These are phyloP conservation scores for Hypocrella siamensis DNA, from an alignment of 2,329 filamentous ascomycete genomes.

Conservation along the genomic window DNA sequence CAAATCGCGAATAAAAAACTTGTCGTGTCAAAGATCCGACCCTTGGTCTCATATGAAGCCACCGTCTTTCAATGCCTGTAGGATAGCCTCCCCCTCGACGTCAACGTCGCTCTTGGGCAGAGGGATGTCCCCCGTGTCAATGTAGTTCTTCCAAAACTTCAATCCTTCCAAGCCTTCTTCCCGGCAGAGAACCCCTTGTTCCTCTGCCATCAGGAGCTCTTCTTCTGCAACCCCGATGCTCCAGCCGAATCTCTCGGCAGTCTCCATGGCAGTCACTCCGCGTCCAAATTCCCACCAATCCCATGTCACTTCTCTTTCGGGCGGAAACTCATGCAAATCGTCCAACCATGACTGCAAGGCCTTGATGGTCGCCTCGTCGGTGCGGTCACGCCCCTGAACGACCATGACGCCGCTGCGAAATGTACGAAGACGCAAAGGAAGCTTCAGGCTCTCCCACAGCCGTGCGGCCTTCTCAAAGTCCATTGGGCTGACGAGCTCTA, in stretches of 20 bases:
- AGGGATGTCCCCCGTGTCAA: conserved; percentile 27
- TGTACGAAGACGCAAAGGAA: conserved; percentile 72
- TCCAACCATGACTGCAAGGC: conserved; percentile 64
- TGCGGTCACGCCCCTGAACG: conserved; percentile 75
- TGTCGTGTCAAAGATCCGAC: background rate
- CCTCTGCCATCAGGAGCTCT: conserved; percentile 94
- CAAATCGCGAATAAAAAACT: too few relatives aligned
- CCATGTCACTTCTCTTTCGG: conserved; percentile 51
- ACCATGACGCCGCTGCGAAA: conserved; percentile 94
- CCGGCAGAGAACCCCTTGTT: conserved; percentile 70
- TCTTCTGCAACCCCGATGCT: conserved; percentile 91
- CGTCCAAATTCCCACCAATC: conserved; percentile 65
- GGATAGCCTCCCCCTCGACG: conserved; percentile 23
- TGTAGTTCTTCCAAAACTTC: conserved; percentile 81
- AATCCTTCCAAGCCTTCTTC: conserved; percentile 86
- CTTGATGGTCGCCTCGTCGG: conserved; percentile 76
- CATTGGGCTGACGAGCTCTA: conserved; percentile 80
- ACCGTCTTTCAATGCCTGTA: conserved; percentile 25
- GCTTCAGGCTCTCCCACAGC: conserved; percentile 73
- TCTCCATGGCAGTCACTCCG: conserved; percentile 79
- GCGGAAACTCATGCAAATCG: conserved; percentile 51
- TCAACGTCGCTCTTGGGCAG: conserved; percentile 12
- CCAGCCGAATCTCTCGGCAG: conserved; percentile 85
- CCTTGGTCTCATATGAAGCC: conserved; percentile 16
- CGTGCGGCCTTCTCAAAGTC: conserved; percentile 85